Percentiles rank a stretch among this genome's conserved stretches.
Conservation (phyloP, 352 stramenopile genomes). For the Globisporangium spinosum region DNA sequence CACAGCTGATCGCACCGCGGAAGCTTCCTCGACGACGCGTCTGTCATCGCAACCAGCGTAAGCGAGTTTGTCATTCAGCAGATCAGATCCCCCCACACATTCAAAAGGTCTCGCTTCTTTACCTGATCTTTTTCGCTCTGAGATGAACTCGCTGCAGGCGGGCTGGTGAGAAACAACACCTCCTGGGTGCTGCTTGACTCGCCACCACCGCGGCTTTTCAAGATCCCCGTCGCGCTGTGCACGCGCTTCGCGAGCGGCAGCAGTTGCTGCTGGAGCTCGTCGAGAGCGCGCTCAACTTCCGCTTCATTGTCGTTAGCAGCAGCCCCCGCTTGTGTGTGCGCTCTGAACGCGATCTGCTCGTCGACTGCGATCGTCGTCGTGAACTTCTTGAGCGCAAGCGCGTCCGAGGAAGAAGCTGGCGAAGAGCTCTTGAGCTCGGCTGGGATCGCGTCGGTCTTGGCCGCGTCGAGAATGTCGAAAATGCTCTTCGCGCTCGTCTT, state of each 20-base stretch:
- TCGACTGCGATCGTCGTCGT: constrained; percentile 41
- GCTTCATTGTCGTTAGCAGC: neutral
- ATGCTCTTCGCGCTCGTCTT: constrained; percentile 20
- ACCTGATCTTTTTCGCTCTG: neutral
- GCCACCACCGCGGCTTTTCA: constrained; percentile 14
- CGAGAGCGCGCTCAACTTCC: constrained; percentile 33
- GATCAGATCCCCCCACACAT: neutral
- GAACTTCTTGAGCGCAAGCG: constrained; percentile 34
- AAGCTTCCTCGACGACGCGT: constrained; percentile 30
- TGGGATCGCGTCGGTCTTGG: constrained; percentile 24
- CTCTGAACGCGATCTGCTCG: constrained; percentile 31
- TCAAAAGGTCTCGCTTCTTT: neutral
- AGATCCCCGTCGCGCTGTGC: constrained; percentile 31
- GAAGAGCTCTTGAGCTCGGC: constrained; percentile 25
- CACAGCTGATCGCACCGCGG: constrained; percentile 43
- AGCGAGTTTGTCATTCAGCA: neutral
- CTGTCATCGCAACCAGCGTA: constrained; percentile 20
- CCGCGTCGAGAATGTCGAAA: constrained; percentile 34
- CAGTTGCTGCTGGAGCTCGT: constrained; percentile 48
- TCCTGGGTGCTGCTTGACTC: constrained; percentile 17
- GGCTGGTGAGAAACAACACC: constrained; percentile 1
- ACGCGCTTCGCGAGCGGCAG: constrained; percentile 43
- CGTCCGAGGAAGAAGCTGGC: constrained; percentile 2
- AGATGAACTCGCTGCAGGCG: neutral
- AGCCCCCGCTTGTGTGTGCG: neutral